Evolutionary conservation across 2,329 filamentous ascomycete genomes (phyloP), one percentile per base, ranked within the genome.

Genomic region (Pyricularia sp.): DNA sequence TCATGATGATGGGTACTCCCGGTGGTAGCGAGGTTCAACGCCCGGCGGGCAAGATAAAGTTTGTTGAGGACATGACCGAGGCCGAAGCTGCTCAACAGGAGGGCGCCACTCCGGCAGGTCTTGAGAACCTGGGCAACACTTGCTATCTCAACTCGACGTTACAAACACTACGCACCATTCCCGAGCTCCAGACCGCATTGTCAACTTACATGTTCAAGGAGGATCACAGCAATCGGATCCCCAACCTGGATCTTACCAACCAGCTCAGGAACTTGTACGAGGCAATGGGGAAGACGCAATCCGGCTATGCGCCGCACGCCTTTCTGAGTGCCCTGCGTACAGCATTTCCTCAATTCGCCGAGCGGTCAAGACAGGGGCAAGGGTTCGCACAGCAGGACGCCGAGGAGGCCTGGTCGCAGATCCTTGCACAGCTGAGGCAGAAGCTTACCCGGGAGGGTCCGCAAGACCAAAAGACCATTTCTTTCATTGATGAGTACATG

Each of bases 381-480:
- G 92, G 90, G 7, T 97, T 88, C 73, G 93, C 94, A n/a, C 94
- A 99, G 77, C 94, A 99, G 77, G 94, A 99, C 78, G 94, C 94
- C 0, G 94, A 99, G 76, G 94, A 99, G 76, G 94, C 93, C 61
- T 99, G 93, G 92, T 94, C 93, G 24, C 93, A 97, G 74, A 96
- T 99, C 67, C 79, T 99, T 6, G 86, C 89, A 60, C 90, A 93
- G 72, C 78, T 99, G 49, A 86, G 89, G 67, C 84, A 89, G 71
- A 93, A 90, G 73, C 78, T 97, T 63, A 88, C 86, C 73, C 86
- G 84, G 70, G 82, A 83, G 9, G 22, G 22, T 12, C 6, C 10
- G 12, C 53, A 24, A 57, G 73, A 73, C 0, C 28, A 44, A 4
- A 24, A 40, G n/a, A 19, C 22, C 40, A 40, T 13, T 53, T 22